Base-by-base conservation (phyloP, 2,329 filamentous ascomycete genomes). In the Dactylonectria macrodidyma region DNA sequence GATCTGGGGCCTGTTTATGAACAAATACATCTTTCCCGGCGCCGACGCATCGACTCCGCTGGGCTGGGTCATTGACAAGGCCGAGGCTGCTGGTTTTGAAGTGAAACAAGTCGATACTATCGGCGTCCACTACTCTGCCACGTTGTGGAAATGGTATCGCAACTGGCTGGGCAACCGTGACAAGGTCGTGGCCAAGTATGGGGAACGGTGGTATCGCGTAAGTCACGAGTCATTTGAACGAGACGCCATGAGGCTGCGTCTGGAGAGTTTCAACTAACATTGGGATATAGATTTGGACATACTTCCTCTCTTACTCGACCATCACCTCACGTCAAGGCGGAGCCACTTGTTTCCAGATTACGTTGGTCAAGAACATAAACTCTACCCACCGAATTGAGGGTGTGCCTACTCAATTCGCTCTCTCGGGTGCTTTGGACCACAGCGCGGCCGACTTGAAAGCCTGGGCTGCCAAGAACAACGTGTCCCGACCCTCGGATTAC, bases 1-100 rank as follows among this genome's bases (percentile, higher is more conserved):
- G 56, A 93, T 95, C 81, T 98, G 96, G 95, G 95, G 96, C 80
- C 88, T 98, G 54, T 98, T 98, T 89, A 97, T 98, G 94, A 98
- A 98, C 91, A 98, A 97, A 86, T 97, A 98, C 84, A 88, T 98
- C 81, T 98, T 98, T 89, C 96, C 95, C 41, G 96, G 96, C 79
- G 96, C 96, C 56, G 95, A 98, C 80, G 95, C 95, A 57, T 97
- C 94, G 47, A 97, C 94, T 62, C 96, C 96, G 56, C 90, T 99
- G 52, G 94, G 94, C 74, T 95, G 92, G 83, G 93, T 96, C 76
- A 86, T 97, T 75, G 90, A 94, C 81, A 90, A 90, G 78, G 89
- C 97, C 22, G 95, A 99, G 85, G 91, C 88, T 65, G 92, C 80
- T 38, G 80, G 80, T 36, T 82, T 82, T 46, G 95, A 98, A 83